phyloP scores from a whole-genome alignment of 371 early-diverging fungal genomes.

The Fennellomyces sp. region DNA sequence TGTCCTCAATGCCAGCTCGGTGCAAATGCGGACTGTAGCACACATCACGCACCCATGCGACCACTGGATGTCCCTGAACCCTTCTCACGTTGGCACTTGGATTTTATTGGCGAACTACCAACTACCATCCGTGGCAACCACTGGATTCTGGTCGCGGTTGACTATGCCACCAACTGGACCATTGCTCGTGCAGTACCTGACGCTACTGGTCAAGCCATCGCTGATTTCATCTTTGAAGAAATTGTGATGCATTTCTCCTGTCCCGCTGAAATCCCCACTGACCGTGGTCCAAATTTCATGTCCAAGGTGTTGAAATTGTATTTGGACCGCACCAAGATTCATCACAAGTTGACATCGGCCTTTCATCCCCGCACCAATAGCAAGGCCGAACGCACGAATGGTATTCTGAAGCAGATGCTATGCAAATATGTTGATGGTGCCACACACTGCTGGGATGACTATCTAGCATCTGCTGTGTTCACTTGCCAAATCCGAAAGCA shows the following conservation, averaged over 20 bases:
- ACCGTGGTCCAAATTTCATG: constrained; percentile 1
- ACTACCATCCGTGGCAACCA: constrained; percentile 11
- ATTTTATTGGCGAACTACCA: too few relatives aligned
- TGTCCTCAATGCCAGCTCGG: constrained; percentile 19
- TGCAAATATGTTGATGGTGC: constrained; percentile 22
- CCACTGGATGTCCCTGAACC: too few relatives aligned
- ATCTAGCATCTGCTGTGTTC: constrained; percentile 10
- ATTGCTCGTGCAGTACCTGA: too few relatives aligned
- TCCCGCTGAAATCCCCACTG: constrained; percentile 4
- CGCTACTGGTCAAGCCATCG: not conserved
- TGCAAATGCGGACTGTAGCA: not conserved
- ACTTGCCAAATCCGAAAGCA: constrained; percentile 7
- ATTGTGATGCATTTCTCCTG: constrained; percentile 30
- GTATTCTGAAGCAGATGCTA: constrained; percentile 14
- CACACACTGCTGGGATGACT: constrained; percentile 6
- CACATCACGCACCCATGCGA: too few relatives aligned
- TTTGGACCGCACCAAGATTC: not conserved
- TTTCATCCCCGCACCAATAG: constrained; percentile 20
- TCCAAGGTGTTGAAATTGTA: not conserved
- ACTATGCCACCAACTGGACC: not conserved
- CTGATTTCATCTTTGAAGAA: constrained; percentile 10
- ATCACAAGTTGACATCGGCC: constrained; percentile 12
- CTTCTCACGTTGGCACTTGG: too few relatives aligned
- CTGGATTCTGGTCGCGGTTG: constrained; percentile 6
- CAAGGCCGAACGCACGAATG: too few relatives aligned